A percentile compares a stretch with the other conserved stretches of the same genome.
Conservation (phyloP, 352 stramenopile genomes). For the Pythium angustatum region DNA sequence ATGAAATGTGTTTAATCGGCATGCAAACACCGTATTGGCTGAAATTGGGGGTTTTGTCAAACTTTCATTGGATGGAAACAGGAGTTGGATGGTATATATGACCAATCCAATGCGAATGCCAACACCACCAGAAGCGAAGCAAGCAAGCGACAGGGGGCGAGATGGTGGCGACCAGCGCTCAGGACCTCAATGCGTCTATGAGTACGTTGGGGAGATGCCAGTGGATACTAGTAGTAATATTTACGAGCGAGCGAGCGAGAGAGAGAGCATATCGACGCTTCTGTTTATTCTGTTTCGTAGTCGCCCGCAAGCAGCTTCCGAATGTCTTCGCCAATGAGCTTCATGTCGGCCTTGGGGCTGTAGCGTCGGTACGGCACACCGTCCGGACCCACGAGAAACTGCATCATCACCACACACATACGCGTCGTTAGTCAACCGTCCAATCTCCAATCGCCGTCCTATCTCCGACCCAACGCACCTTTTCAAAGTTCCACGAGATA, state of each 20-base stretch:
- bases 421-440: neutral
- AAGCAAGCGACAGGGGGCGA: neutral
- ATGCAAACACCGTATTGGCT: neutral
- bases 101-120: neutral
- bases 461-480: conserved; percentile 39
- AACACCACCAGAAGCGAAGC: conserved; percentile 16
- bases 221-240: neutral
- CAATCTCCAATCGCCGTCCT: no score
- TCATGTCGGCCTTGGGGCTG: conserved; percentile 73
- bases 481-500: conserved; percentile 86
- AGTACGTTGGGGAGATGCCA: no score
- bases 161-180: no score
- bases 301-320: conserved; percentile 53
- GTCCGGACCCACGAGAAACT: conserved; percentile 80
- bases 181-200: no score
- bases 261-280: no score
- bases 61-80: conserved; percentile 5
- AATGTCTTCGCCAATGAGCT: conserved; percentile 65
- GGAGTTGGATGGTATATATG: no score
- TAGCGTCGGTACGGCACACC: conserved; percentile 80
- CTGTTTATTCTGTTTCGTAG: conserved; percentile 18
- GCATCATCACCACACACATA: neutral
- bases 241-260: no score
- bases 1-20: conserved; percentile 6
- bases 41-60: neutral